Evolutionary conservation across 2,329 filamentous ascomycete genomes (phyloP).

Genomic region (Cladophialophora yegresii): DNA sequence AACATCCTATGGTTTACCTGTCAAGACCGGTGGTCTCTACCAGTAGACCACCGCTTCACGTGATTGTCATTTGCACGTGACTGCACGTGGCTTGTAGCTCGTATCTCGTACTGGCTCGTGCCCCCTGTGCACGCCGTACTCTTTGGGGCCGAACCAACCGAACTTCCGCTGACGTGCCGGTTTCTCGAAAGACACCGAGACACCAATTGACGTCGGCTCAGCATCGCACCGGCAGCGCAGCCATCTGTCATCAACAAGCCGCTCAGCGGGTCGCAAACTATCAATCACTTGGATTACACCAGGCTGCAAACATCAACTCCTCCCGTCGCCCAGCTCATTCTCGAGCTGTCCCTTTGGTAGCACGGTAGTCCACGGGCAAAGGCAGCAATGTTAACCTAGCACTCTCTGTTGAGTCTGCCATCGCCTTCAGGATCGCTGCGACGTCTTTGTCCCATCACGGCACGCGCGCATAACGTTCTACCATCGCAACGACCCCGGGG

Average conservation of each 20-base stretch:
- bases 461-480: background rate
- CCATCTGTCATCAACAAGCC: conserved; percentile 7
- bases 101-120: too few species aligned
- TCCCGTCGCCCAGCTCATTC: background rate
- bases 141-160: conserved; percentile 2
- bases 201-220: conserved; percentile 6
- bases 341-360: background rate
- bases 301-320: background rate
- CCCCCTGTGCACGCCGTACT: background rate
- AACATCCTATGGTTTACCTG: too few species aligned
- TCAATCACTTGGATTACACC: background rate
- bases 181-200: background rate
- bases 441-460: background rate
- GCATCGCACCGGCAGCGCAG: conserved; percentile 14
- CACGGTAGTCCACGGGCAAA: background rate
- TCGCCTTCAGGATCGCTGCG: background rate
- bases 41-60: background rate
- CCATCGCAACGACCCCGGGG: background rate
- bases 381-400: conserved; percentile 4
- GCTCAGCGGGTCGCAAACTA: conserved; percentile 1
- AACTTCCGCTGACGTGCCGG: background rate
- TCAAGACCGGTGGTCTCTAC: too few species aligned
- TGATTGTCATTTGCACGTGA: too few species aligned
- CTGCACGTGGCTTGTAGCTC: background rate
- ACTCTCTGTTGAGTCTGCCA: background rate